Evolutionary conservation across 2,329 filamentous ascomycete species (phyloP).

Genomic region (Cordyceps militaris): DNA sequence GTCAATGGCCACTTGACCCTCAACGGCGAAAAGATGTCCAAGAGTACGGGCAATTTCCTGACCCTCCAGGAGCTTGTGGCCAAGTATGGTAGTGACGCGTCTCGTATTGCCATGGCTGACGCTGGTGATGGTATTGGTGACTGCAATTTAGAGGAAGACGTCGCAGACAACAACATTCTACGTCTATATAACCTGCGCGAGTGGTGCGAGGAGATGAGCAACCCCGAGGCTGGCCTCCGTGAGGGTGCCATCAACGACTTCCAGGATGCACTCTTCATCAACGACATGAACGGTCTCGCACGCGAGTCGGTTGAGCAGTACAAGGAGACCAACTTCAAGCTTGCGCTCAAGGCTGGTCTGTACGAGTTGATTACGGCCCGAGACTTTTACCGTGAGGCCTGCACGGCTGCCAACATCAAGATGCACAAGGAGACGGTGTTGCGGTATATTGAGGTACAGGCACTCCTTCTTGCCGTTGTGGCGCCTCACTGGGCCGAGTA

Average conservation of each 20-base stretch:
- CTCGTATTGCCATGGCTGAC: constrained; percentile 85
- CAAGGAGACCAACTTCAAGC: constrained; percentile 65
- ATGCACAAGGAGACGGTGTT: constrained; percentile 79
- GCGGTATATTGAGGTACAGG: constrained; percentile 81
- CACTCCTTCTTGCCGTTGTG: constrained; percentile 73
- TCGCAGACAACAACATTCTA: constrained; percentile 86
- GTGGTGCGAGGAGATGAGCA: constrained; percentile 83
- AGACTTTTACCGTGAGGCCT: constrained; percentile 84
- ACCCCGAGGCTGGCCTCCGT: constrained; percentile 62
- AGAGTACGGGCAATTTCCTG: constrained; percentile 95
- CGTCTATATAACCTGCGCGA: constrained; percentile 75
- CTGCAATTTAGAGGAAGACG: constrained; percentile 93
- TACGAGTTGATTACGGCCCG: constrained; percentile 88
- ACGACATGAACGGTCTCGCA: constrained; percentile 84
- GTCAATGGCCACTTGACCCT: constrained; percentile 90
- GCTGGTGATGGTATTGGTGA: constrained; percentile 91
- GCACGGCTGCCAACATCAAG: constrained; percentile 66
- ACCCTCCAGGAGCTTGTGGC: constrained; percentile 77
- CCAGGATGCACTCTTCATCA: constrained; percentile 84
- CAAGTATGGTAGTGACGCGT: constrained; percentile 93
- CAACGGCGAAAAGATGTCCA: constrained; percentile 98
- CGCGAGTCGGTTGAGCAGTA: constrained; percentile 74
- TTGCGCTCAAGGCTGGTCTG: constrained; percentile 77
- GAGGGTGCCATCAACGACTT: constrained; percentile 69
- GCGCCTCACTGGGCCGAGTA: constrained; percentile 93